phyloP scores from a whole-genome alignment of 371 early-diverging fungal species.

The Mortierella sp. region DNA sequence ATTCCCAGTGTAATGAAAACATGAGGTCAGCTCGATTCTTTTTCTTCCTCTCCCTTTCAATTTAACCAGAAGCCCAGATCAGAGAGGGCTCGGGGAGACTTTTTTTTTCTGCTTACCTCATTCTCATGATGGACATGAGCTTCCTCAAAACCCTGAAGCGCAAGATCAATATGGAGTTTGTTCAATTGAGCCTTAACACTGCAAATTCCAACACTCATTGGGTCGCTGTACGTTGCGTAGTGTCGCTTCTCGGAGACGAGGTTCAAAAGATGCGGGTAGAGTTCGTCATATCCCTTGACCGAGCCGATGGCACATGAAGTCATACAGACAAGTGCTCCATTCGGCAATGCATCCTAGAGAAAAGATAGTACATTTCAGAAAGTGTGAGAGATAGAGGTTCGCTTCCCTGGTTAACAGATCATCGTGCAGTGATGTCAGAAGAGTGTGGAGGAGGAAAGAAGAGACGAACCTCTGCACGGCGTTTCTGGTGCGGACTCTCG shows the following conservation, averaged over 20 bases:
- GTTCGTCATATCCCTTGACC: slow-evolving; percentile 96
- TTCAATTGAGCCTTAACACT: slow-evolving; percentile 80
- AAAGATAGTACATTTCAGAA: too few species aligned
- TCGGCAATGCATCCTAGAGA: slow-evolving; percentile 84
- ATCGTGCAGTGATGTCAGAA: neutral
- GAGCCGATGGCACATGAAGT: slow-evolving; percentile 92
- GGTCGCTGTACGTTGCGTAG: slow-evolving; percentile 67
- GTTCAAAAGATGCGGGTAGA: slow-evolving; percentile 86
- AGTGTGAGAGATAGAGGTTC: too few species aligned
- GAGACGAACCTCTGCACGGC: slow-evolving; percentile 65
- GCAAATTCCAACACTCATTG: slow-evolving; percentile 67
- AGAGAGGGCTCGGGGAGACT: neutral
- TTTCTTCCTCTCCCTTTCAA: too few species aligned
- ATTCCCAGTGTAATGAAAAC: too few species aligned
- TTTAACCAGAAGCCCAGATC: neutral
- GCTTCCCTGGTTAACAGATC: too few species aligned
- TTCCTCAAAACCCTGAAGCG: slow-evolving; percentile 85
- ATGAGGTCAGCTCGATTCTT: too few species aligned
- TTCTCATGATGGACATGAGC: slow-evolving; percentile 95
- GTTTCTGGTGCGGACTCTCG: slow-evolving; percentile 92
- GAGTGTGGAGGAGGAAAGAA: neutral
- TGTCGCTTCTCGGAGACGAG: slow-evolving; percentile 87
- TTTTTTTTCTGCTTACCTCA: slow-evolving; percentile 60
- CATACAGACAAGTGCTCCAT: slow-evolving; percentile 92
- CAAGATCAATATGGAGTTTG: slow-evolving; percentile 82